A percentile compares a stretch with the other conserved stretches of the same genome.
Conservation (phyloP, 495 filamentous ascomycete genomes). For the Terfezia claveryi region DNA sequence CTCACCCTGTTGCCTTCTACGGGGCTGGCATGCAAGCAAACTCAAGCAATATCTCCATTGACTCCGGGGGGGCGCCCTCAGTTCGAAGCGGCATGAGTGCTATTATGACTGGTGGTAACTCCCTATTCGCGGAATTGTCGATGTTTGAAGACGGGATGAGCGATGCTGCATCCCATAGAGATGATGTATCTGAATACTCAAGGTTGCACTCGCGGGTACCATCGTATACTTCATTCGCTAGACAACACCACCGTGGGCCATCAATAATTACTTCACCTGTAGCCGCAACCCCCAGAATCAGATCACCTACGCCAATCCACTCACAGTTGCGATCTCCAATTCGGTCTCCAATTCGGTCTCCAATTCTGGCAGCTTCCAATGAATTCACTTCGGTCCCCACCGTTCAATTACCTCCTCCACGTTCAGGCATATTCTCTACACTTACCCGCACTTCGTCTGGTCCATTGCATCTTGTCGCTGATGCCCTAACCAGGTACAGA, state of each 20-base stretch:
- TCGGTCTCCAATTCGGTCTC: not conserved
- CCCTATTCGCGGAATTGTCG: not conserved
- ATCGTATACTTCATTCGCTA: constrained; percentile 1
- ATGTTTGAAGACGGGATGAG: not conserved
- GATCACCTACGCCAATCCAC: not conserved
- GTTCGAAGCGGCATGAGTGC: not conserved
- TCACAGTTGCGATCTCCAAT: not conserved
- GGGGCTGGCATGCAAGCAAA: constrained; percentile 3
- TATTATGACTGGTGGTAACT: not conserved
- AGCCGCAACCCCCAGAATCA: constrained; percentile 4
- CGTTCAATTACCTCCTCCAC: not conserved
- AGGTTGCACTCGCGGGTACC: not conserved
- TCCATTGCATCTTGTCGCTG: not conserved
- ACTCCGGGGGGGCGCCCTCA: not conserved
- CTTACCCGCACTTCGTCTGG: not conserved
- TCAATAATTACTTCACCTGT: constrained; percentile 11
- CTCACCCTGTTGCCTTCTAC: constrained; percentile 3
- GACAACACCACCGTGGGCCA: constrained; percentile 2
- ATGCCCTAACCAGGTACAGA: not conserved
- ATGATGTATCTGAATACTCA: not conserved
- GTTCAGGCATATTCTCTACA: not conserved
- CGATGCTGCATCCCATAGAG: constrained; percentile 1
- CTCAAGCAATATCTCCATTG: constrained; percentile 1
- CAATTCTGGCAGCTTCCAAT: not conserved
- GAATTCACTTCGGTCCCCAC: not conserved